Base-by-base conservation (phyloP, 768 basidiomycete species). In the Nevesoporus exiguus region DNA sequence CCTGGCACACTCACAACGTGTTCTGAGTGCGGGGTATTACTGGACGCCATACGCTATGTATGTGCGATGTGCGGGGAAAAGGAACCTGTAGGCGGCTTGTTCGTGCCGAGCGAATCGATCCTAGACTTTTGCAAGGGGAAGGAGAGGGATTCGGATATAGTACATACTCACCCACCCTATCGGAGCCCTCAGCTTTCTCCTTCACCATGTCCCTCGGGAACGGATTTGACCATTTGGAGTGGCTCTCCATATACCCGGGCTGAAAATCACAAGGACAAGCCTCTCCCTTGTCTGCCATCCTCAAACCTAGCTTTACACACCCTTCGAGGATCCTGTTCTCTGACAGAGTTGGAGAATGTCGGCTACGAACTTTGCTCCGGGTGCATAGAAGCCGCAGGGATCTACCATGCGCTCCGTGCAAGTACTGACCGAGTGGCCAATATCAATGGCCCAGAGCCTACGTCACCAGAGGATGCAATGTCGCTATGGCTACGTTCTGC, bases 1-100 rank as follows among this genome's bases (percentile, higher is more conserved):
- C 75, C 79, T 5, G 80, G 81, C 24, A 76, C 78, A 43, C 79
- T 90, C 17, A 92, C 93, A 1, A 81, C 83, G 46, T 98, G 95
- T 69, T 93, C 92, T 1, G 81, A 82, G 43, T 98, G 95, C 61
- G 88, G 87, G 14, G 69, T 77, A 0, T 63, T 84, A 7, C 74
- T 98, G 19, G 87, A 92, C 48, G 79, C 82, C n/a, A 83, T 96
- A 67, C 85, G 91, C 43, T 97, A 98, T 68, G 86, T 95, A 14
- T 98, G 95, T 64, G 79, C 86, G 5, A 87, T 85, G 22, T 96
- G 94, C 62, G 93, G 92, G 9, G 88, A 90, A 70, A 90, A 85
- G 67, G 71, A 77, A 44, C 81, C 87, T 7, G 63, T 67, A 5
- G 40, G 55, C 57, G 57, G 47, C 56, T 54, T 51, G 56, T 46